Conservation (phyloP, 2,329 filamentous ascomycete genomes). For the Pezicula rhizophila region DNA sequence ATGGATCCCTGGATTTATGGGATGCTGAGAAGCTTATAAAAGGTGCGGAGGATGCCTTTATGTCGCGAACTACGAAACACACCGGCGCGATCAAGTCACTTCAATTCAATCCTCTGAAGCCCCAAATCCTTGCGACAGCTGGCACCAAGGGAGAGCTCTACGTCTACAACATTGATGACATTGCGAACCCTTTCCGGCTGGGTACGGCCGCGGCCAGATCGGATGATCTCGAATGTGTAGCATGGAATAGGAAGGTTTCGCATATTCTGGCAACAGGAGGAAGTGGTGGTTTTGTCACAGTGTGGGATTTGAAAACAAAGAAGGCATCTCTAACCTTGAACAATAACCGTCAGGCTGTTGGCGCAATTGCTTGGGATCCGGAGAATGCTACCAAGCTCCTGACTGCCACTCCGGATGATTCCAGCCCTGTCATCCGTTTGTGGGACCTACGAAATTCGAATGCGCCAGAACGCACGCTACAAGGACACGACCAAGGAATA, state of each 20-base stretch:
- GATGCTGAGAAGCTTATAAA: slow-evolving; percentile 67
- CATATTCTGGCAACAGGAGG: slow-evolving; percentile 95
- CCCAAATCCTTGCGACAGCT: slow-evolving; percentile 85
- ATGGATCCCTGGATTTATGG: slow-evolving; percentile 89
- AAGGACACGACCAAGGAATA: slow-evolving; percentile 91
- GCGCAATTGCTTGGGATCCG: slow-evolving; percentile 94
- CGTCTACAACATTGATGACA: slow-evolving; percentile 89
- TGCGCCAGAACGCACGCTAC: slow-evolving; percentile 79
- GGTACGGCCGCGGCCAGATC: slow-evolving; percentile 83
- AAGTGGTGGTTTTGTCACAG: slow-evolving; percentile 88
- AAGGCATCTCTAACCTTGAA: slow-evolving; percentile 95
- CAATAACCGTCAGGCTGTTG: slow-evolving; percentile 87
- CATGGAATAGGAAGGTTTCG: slow-evolving; percentile 97
- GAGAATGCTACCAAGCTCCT: slow-evolving; percentile 90
- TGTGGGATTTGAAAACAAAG: slow-evolving; percentile 98
- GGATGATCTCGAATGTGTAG: slow-evolving; percentile 91
- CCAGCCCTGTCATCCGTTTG: slow-evolving; percentile 77
- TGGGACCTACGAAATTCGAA: slow-evolving; percentile 98
- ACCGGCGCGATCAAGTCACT: slow-evolving; percentile 87
- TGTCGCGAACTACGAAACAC: slow-evolving; percentile 85
- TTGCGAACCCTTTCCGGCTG: slow-evolving; percentile 79
- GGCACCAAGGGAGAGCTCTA: slow-evolving; percentile 94
- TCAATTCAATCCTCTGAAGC: slow-evolving; percentile 91
- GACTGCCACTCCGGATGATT: slow-evolving; percentile 86
- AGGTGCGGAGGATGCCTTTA: slow-evolving; percentile 63